Percentiles rank a stretch among this genome's conserved stretches.
Conservation (phyloP, 352 stramenopile genomes). For the Phytophthora pinifolia region DNA sequence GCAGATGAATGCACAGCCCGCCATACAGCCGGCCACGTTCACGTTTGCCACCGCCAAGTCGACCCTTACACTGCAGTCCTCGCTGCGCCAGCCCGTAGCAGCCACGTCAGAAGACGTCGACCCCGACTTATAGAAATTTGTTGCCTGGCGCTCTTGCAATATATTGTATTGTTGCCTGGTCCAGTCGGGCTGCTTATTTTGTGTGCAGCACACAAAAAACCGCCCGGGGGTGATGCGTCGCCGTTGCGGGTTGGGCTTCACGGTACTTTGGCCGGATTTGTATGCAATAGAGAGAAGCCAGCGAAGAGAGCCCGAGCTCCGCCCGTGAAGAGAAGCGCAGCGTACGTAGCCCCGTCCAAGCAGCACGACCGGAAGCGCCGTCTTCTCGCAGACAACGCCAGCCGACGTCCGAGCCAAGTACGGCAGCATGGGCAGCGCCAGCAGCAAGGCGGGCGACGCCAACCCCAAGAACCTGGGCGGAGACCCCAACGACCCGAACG, state of each 20-base stretch:
- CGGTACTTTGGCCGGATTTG: conserved; percentile 9
- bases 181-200: no score
- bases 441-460: conserved; percentile 79
- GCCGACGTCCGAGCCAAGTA: not conserved
- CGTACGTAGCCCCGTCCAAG: not conserved
- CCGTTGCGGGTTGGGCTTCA: conserved; percentile 21
- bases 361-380: conserved; percentile 22
- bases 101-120: conserved; percentile 41
- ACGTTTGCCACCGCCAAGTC: conserved; percentile 36
- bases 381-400: conserved; percentile 12
- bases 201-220: no score
- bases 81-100: conserved; percentile 13
- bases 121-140: conserved; percentile 70
- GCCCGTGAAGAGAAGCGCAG: conserved; percentile 24
- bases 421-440: conserved; percentile 73
- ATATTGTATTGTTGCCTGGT: no score
- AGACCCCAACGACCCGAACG: conserved; percentile 43
- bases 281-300: conserved; percentile 30
- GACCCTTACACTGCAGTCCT: conserved; percentile 27
- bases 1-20: conserved; percentile 12
- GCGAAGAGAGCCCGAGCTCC: conserved; percentile 7
- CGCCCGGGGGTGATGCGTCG: conserved; percentile 9
- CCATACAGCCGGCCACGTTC: conserved; percentile 71
- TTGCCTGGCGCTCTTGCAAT: no score
- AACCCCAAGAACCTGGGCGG: conserved; percentile 79